Base-by-base conservation (phyloP, 495 filamentous ascomycete species). In the Aspergillus biplanus region DNA sequence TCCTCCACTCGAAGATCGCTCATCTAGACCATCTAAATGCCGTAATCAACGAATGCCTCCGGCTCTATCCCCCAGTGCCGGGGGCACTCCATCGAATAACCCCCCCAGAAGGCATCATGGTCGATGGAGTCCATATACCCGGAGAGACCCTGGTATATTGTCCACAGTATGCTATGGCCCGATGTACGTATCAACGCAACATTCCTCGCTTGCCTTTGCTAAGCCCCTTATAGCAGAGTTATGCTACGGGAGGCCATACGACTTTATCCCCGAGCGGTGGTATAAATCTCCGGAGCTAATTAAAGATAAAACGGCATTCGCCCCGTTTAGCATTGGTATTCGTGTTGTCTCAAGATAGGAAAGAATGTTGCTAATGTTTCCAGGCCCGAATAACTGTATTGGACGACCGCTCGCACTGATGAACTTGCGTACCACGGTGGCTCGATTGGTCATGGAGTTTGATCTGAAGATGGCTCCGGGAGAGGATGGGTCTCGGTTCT, bases 261-360 rank as follows among this genome's bases (percentile, higher is more conserved):
- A 79, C 3, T 86, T 81, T 59, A 73, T 86, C 47, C 84, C 84
- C 2, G 83, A 86, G 65, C 78, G 85, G n/a, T 87, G 83, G 83
- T 78, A 71, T 52, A 67, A 70, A 5, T 53, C 65, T 18, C 77
- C 78, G 0, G 80, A 85, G 13, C 69, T 86, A 44, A 69, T 84
- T 42, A 73, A 69, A 18, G 72, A 84, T 56, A 78, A 74, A 57
- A 57, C 64, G 7, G 83, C 80, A 1, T 87, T 83, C 60, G 65
- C 73, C 2, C 85, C 85, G 0, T 88, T 88, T 65, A 59, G 55
- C 27, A 31, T 60, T 46, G 65, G 65, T 67, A 57, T 18, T 35
- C 15, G 4, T 52, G 32, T 60, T 48, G 1, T 7, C 16, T 33
- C 1, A 3, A 21, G 6, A 49, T 18, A 49, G 2, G 18, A n/a